Base-by-base conservation (phyloP, 2,329 filamentous ascomycete species). In the Lasiodiplodia citricola region DNA sequence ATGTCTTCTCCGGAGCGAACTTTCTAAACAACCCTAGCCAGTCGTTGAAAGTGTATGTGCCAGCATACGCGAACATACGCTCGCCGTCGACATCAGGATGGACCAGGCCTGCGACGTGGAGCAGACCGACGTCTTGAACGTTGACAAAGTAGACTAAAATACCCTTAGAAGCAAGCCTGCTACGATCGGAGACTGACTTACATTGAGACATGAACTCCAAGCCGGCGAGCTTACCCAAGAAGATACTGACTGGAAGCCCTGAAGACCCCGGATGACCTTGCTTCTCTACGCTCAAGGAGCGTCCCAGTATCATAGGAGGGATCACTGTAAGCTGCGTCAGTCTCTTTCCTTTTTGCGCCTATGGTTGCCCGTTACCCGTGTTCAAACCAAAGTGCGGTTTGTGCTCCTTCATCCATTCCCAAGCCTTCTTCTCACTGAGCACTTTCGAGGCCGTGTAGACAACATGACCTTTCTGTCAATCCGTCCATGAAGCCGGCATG, bases 361-460 rank as follows among this genome's bases (percentile, higher is more conserved):
- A 51, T 35, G 31, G 11, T 4, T 21, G 23, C 50, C 6, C 25
- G 13, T 28, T 65, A 62, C 71, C 69, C 14, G 80, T 71, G 64
- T 83, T 82, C 31, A 80, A 75, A 8, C 75, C 75, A 71, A 84
- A 84, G 3, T 71, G 60, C 10, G 81, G 80, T 25, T 79, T 77
- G 44, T 80, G 76, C 50, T 80, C 75, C 47, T 79, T 74, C 5
- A 81, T 70, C 69, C 79, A 83, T 37, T 80, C 77, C 83, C 82
- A 84, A 1, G 82, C 71, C 13, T 76, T 76, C 18, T 77, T 74
- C 72, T 84, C 83, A 1, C 73, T 77, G 64, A 82, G 77, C 0
- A 75, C 78, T 69, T 85, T 85, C 54, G 77, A 80, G 3, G 81
- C 82, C 11, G 75, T 72, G 68, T 84, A 84, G 18, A 80, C 76